Evolutionary conservation across 1,284 basidiomycete genomes (phyloP).

Genomic region (Vanrija humicola): DNA sequence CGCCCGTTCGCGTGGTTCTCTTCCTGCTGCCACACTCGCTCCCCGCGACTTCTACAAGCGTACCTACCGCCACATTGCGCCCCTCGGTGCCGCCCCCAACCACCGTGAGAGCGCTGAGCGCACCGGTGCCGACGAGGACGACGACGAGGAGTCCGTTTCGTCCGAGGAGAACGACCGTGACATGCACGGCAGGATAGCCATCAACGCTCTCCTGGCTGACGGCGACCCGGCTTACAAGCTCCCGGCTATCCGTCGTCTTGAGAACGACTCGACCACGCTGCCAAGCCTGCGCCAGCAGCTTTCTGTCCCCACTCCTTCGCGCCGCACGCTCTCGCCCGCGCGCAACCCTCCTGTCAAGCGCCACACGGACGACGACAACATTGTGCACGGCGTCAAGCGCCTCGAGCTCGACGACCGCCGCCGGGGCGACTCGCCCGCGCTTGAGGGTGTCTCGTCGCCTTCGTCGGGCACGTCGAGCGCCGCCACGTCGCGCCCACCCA

Average conservation of each 20-base stretch:
- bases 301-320: not conserved
- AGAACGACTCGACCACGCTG: slow-evolving; percentile 9
- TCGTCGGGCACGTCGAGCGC: not conserved
- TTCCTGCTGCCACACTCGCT: slow-evolving; percentile 31
- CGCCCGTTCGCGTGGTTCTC: slow-evolving; percentile 23
- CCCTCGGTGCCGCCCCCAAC: slow-evolving; percentile 38
- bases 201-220: slow-evolving; percentile 4
- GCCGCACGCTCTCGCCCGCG: slow-evolving; percentile 16
- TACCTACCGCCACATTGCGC: slow-evolving; percentile 44
- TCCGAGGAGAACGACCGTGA: slow-evolving; percentile 8
- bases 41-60: slow-evolving; percentile 44
- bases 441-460: no score
- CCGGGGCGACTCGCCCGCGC: slow-evolving; percentile 10
- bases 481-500: not conserved
- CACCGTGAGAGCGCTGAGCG: slow-evolving; percentile 28
- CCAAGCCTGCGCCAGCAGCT: slow-evolving; percentile 8
- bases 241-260: slow-evolving; percentile 13
- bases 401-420: slow-evolving; percentile 35
- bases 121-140: slow-evolving; percentile 23
- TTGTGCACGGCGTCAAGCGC: slow-evolving; percentile 42
- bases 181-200: slow-evolving; percentile 3
- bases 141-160: slow-evolving; percentile 11
- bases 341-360: slow-evolving; percentile 37
- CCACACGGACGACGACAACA: slow-evolving; percentile 42
- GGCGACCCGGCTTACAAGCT: slow-evolving; percentile 23